Base-by-base conservation (phyloP, 2,329 filamentous ascomycete species). In the Fusarium decemcellulare region DNA sequence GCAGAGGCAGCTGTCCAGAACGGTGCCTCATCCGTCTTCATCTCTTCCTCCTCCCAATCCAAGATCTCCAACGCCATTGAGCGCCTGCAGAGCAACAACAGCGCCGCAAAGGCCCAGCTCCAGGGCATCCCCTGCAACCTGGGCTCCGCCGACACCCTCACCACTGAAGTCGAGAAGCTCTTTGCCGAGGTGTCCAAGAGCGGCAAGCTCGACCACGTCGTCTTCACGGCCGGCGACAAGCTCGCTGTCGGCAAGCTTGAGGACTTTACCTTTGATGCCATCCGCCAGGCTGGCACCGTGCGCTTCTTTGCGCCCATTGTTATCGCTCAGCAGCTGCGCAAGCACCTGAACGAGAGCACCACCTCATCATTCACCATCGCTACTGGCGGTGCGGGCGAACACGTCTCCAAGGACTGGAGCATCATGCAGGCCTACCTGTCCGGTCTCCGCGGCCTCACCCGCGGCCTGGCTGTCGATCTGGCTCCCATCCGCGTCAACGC, bases 331-430 rank as follows among this genome's bases (percentile, higher is more conserved):
- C 65, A 73, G 12, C 61, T 71, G 3, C 39, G 59, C 42, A 66
- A 68, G 50, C 61, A 72, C 5, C 11, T 73, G 5, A 62, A 68
- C 7, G 59, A 67, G 30, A 59, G 59, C 16, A 51, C 61, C 0
- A 29, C 55, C 3, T 73, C 71, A 1, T 70, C 65, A 1, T 64
- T 73, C 40, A 73, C 67, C 5, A 56, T 73, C 11, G 72, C 71
- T 0, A 65, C 70, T 0, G 71, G 71, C 2, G 65, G 62, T 8
- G 63, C 61, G 5, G 51, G 59, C 2, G 63, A 73, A 14, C 68
- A 70, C 11, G 58, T 61, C 1, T 59, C 47, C 27, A 67, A 67
- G 23, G 66, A 70, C 2, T 73, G 71, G 71, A 61, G 60, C 0
- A 42, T 67, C 15, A 62, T 73, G 40, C 65, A 67, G 2, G 61